Conservation (phyloP, 495 filamentous ascomycete species). For the Daldinia caldariorum region DNA sequence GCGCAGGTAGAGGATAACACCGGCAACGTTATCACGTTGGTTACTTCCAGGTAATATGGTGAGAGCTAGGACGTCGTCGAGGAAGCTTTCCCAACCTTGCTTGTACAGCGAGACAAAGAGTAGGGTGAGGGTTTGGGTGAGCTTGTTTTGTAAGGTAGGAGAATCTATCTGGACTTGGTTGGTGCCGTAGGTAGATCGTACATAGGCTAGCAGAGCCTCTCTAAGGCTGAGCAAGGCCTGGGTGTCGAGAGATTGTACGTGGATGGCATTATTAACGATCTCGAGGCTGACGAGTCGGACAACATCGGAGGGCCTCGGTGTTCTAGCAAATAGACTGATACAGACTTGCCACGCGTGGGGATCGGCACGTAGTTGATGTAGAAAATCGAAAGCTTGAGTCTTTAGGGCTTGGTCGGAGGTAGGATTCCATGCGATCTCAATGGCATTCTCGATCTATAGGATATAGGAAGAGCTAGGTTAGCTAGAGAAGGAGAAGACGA, state of each 20-base stretch:
- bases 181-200: conserved; percentile 73
- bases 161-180: conserved; percentile 68
- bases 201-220: conserved; percentile 79
- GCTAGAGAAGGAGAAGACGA: background rate
- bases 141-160: conserved; percentile 89
- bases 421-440: conserved; percentile 88
- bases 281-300: conserved; percentile 89
- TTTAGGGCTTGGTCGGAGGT: conserved; percentile 77
- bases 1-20: conserved; percentile 87
- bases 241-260: conserved; percentile 73
- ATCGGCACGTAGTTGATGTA: conserved; percentile 81
- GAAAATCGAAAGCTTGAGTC: conserved; percentile 85
- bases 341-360: conserved; percentile 87
- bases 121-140: conserved; percentile 92
- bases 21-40: conserved; percentile 72
- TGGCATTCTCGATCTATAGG: conserved; percentile 84
- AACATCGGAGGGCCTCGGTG: conserved; percentile 81
- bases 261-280: conserved; percentile 88
- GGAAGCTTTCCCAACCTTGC: conserved; percentile 83
- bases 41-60: conserved; percentile 64
- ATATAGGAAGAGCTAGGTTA: background rate
- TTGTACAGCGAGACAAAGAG: conserved; percentile 88
- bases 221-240: conserved; percentile 74
- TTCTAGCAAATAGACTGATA: conserved; percentile 81
- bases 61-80: conserved; percentile 84